These are phyloP conservation scores for Rhodomyrtus tomentosa DNA, from an alignment of 345 rosid genomes.

Conservation along the genomic window DNA sequence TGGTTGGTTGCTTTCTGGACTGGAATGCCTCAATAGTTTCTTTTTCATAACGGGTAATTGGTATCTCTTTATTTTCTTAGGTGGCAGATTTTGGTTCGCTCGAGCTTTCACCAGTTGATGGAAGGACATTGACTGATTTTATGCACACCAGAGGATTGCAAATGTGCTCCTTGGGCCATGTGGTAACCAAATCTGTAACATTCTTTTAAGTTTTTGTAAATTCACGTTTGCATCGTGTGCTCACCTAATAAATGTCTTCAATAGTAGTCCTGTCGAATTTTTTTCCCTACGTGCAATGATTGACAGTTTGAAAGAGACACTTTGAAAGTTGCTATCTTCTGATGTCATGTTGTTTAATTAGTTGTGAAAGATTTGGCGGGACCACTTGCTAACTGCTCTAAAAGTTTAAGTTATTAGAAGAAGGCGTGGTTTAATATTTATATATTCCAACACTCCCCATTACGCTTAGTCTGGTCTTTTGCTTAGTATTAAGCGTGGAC, in stretches of 20 bases:
- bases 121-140: constrained; percentile 93
- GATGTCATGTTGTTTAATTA: background rate
- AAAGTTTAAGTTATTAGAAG: too few relatives aligned
- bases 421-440: too few relatives aligned
- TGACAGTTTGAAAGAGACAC: background rate
- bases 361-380: too few relatives aligned
- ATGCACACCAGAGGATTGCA: constrained; percentile 98
- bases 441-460: too few relatives aligned
- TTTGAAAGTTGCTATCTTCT: constrained; percentile 3
- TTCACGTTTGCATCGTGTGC: background rate
- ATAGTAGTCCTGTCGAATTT: background rate
- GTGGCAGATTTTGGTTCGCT: constrained; percentile 98
- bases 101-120: constrained; percentile 98
- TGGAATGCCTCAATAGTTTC: background rate
- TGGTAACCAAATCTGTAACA: constrained; percentile 35
- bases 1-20: constrained; percentile 45
- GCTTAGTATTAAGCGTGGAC: too few relatives aligned
- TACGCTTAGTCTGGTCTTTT: too few relatives aligned
- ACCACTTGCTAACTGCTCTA: too few relatives aligned
- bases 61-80: constrained; percentile 21
- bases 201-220: constrained; percentile 1
- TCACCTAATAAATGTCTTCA: background rate
- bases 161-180: constrained; percentile 79
- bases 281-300: background rate
- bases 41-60: background rate